Evolutionary conservation across 164 flowering plant genomes (phyloP).

Genomic region (Magnolia changhungtana): DNA sequence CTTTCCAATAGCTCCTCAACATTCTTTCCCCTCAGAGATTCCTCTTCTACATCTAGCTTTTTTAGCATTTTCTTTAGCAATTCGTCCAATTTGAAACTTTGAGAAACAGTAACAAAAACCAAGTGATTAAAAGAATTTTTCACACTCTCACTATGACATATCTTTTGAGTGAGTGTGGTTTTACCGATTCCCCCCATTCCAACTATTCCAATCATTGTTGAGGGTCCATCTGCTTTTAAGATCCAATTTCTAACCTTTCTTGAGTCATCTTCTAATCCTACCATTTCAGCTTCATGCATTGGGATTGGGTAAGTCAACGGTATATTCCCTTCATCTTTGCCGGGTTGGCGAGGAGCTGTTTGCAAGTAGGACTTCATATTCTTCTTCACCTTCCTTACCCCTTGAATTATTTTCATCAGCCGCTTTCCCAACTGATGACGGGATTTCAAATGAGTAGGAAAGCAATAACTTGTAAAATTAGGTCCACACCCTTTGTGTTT

Average conservation of each 20-base stretch:
- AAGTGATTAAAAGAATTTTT: not conserved
- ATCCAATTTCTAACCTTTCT: not conserved
- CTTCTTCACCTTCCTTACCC: not conserved
- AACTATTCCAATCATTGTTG: not conserved
- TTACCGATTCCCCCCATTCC: not conserved
- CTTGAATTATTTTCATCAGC: not conserved
- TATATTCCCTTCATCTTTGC: not conserved
- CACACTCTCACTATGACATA: not conserved
- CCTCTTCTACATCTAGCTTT: not conserved
- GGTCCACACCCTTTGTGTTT: not conserved
- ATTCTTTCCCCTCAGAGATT: not conserved
- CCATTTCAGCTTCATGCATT: not conserved
- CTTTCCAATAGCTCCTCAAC: not conserved
- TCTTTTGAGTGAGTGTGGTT: not conserved
- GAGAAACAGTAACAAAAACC: not conserved
- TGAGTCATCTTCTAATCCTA: not conserved
- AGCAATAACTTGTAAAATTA: too few species aligned
- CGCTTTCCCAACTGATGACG: not conserved
- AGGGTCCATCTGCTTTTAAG: not conserved
- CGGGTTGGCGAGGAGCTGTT: not conserved
- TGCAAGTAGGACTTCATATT: not conserved
- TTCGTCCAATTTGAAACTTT: not conserved
- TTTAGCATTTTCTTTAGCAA: not conserved
- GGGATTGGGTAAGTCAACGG: not conserved
- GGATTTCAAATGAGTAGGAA: not conserved